Evolutionary conservation across 2,329 filamentous ascomycete species (phyloP).

Genomic region (Ophiostoma ulmi): DNA sequence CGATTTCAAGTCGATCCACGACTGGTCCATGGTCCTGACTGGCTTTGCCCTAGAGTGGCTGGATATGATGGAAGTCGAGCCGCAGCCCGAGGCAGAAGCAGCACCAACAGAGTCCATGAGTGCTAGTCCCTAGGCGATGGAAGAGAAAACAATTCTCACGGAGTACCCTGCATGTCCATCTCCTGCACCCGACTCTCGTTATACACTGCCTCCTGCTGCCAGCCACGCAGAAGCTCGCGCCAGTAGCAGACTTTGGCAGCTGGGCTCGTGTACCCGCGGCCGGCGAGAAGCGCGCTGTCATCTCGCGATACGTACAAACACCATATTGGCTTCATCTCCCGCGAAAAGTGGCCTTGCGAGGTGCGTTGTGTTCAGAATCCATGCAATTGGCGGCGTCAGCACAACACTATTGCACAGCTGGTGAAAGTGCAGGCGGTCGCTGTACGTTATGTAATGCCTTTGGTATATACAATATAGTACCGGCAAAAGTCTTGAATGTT

Average conservation of each 20-base stretch:
- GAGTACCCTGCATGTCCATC: not conserved
- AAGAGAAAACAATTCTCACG: not conserved
- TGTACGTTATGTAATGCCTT: not conserved
- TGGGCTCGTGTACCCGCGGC: not conserved
- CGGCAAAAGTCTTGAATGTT: not conserved
- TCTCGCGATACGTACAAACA: not conserved
- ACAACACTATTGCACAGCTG: not conserved
- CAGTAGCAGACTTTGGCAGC: not conserved
- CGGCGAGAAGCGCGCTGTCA: not conserved
- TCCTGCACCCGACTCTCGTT: not conserved
- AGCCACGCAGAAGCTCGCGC: not conserved
- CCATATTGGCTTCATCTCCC: not conserved
- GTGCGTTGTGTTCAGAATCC: not conserved
- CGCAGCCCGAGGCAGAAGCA: slow-evolving; percentile 21
- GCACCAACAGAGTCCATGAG: not conserved
- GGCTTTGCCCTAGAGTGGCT: slow-evolving; percentile 77
- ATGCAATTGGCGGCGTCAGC: not conserved
- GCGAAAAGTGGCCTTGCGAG: not conserved
- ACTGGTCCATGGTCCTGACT: slow-evolving; percentile 69
- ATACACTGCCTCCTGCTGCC: not conserved
- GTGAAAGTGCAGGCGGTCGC: not conserved
- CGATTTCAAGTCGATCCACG: slow-evolving; percentile 64
- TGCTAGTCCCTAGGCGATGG: not conserved
- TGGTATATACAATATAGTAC: not conserved
- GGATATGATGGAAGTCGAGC: slow-evolving; percentile 52